Evolutionary conservation across 306 rosid genomes (phyloP).

Genomic region (Cicer cuneatum): DNA sequence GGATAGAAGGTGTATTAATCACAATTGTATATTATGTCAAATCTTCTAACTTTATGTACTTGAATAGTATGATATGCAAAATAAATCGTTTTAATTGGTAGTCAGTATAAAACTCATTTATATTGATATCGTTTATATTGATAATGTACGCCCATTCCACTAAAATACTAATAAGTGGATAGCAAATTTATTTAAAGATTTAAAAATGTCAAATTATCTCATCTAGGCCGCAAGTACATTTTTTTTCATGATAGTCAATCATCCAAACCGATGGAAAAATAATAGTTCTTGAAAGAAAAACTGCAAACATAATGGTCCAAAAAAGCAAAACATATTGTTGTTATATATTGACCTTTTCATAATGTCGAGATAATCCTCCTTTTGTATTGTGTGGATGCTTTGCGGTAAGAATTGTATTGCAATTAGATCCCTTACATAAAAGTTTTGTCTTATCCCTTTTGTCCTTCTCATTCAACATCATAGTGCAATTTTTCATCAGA

Average conservation of each 20-base stretch:
- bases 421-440: slow-evolving; percentile 22
- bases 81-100: no score
- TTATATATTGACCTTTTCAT: slow-evolving; percentile 42
- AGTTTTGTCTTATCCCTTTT: slow-evolving; percentile 40
- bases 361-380: slow-evolving; percentile 21
- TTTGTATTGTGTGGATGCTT: slow-evolving; percentile 13
- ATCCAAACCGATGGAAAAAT: not conserved
- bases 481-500: slow-evolving; percentile 36
- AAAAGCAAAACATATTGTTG: slow-evolving; percentile 24
- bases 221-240: slow-evolving; percentile 40
- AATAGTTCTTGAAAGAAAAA: slow-evolving; percentile 23
- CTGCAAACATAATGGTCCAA: slow-evolving; percentile 45
- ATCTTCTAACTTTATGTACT: no score
- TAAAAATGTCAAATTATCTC: slow-evolving; percentile 1
- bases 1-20: no score
- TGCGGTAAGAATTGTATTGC: slow-evolving; percentile 35
- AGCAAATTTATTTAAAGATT: not conserved
- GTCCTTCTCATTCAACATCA: slow-evolving; percentile 44
- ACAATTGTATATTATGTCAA: no score
- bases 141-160: no score
- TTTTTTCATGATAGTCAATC: slow-evolving; percentile 16
- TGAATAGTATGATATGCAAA: no score
- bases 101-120: no score
- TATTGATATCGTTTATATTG: no score
- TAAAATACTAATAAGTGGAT: not conserved